These are phyloP conservation scores for Fusarium humuli DNA, from an alignment of 2,329 filamentous ascomycete species.

Conservation along the genomic window DNA sequence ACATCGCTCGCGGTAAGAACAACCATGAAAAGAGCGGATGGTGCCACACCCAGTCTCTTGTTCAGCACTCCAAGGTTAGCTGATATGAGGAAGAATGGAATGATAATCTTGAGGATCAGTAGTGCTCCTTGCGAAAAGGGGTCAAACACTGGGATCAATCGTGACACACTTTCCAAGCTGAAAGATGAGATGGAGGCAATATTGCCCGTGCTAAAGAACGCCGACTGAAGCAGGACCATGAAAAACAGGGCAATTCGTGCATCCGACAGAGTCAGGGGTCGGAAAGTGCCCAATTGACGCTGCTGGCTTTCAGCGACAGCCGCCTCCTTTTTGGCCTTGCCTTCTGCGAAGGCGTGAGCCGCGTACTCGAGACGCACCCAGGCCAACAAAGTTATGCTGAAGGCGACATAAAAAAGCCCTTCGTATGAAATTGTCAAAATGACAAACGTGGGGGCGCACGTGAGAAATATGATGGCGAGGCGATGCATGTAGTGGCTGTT, in stretches of 20 bases:
- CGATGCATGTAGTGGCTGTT: constrained; percentile 92
- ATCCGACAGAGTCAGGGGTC: constrained; percentile 83
- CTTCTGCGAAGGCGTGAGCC: constrained; percentile 56
- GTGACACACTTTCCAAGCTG: constrained; percentile 87
- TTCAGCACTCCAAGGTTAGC: constrained; percentile 96
- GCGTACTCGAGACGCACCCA: constrained; percentile 95
- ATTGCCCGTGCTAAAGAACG: constrained; percentile 97
- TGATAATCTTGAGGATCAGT: constrained; percentile 87
- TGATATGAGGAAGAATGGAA: constrained; percentile 92
- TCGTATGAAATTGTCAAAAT: constrained; percentile 98
- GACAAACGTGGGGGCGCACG: constrained; percentile 92
- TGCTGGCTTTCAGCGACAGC: constrained; percentile 21
- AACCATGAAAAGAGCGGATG: constrained; percentile 91
- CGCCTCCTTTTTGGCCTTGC: constrained; percentile 40
- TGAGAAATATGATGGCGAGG: constrained; percentile 87
- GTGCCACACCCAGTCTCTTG: constrained; percentile 82
- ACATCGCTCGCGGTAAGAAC: constrained; percentile 93
- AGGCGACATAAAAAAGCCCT: constrained; percentile 93
- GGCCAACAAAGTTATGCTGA: constrained; percentile 81
- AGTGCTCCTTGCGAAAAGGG: constrained; percentile 92
- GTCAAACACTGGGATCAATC: constrained; percentile 91
- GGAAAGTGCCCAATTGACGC: constrained; percentile 53
- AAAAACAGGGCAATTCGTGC: constrained; percentile 92
- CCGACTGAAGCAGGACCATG: constrained; percentile 92
- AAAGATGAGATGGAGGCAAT: constrained; percentile 94